These are phyloP conservation scores for Neobulgaria alba DNA, from an alignment of 2,329 filamentous ascomycete species.

Conservation along the genomic window DNA sequence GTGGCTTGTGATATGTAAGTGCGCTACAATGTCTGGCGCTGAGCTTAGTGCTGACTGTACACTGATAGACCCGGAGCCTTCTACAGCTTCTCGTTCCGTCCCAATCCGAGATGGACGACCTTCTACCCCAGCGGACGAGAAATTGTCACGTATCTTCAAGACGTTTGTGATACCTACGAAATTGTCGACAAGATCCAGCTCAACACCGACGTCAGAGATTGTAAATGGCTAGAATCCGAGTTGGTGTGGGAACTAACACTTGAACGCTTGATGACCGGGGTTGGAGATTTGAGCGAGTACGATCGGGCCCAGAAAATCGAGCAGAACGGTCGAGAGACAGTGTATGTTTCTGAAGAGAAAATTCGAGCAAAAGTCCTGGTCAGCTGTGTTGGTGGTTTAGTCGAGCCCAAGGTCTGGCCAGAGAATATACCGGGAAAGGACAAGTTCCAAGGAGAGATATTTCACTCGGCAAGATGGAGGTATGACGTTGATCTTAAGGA, in stretches of 20 bases:
- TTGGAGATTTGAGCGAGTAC: constrained; percentile 42
- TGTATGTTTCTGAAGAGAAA: constrained; percentile 42
- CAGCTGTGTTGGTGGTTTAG: constrained; percentile 45
- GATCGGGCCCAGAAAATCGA: constrained; percentile 37
- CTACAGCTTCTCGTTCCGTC: constrained; percentile 53
- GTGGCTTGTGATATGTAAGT: too few species aligned
- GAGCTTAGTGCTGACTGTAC: constrained; percentile 13
- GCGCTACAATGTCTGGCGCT: too few species aligned
- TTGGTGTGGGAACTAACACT: constrained; percentile 1
- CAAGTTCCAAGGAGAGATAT: too few species aligned
- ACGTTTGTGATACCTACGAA: constrained; percentile 44
- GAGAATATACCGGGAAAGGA: too few species aligned
- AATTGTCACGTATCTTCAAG: constrained; percentile 47
- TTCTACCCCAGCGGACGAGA: constrained; percentile 52
- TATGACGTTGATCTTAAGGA: constrained; percentile 19
- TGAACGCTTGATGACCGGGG: constrained; percentile 39
- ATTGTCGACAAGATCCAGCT: constrained; percentile 50
- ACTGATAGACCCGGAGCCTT: constrained; percentile 41
- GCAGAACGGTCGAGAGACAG: constrained; percentile 36
- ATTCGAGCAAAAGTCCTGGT: constrained; percentile 46
- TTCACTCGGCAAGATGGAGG: too few species aligned
- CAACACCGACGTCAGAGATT: constrained; percentile 46
- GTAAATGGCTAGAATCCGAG: constrained; percentile 21
- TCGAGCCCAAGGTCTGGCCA: constrained; percentile 59
- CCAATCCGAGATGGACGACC: constrained; percentile 48